Evolutionary conservation across 768 basidiomycete species (phyloP), one percentile per base, ranked within the genome.

Genomic region (Tricholoma saponaceum): DNA sequence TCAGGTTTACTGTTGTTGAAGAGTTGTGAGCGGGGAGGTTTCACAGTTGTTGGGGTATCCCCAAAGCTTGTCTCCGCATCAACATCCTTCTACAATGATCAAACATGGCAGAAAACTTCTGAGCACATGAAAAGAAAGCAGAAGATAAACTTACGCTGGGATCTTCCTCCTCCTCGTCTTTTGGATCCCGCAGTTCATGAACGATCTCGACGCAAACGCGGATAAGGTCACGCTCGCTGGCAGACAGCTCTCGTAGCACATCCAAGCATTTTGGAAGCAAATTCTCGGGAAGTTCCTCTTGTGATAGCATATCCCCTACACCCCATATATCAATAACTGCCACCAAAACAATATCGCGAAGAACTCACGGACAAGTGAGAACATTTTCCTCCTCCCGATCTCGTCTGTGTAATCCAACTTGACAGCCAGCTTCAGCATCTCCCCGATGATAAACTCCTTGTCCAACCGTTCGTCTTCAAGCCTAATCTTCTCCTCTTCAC

Each of bases 321-420:
- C 35, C 57, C 16, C 51, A 18, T 32, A 49, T 28, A 33, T 49
- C 14, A 63, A 33, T 50, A 26, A 50, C 25, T 49, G 5, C 25
- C 39, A n/a, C 23, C 22, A 35, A 44, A 37, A 10, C 55, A 50
- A 16, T 0, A 18, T 50, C 25, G 56, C 58, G 43, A 16, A 28
- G 30, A 16, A 84, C 90, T 70, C 60, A 89, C 93, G 85, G 63
- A 95, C 84, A 30, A 95, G 84, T 51, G 83, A 79, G 65, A 90
- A 90, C 87, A 95, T 94, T 72, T 89, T 90, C 58, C 93, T 74
- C 58, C 93, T 74, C 3, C 96, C 95, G 58, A 89, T 90, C 70
- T 97, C 94, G 72, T 98, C 96, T 0, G 86, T 83, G 64, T 95
- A 98, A 70, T 98, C 95, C 25, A 94, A 76, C 59, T 88, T 82